Evolutionary conservation across 306 rosid species (phyloP), one percentile per base, ranked within the genome.

Genomic region (Trifolium fragiferum): DNA sequence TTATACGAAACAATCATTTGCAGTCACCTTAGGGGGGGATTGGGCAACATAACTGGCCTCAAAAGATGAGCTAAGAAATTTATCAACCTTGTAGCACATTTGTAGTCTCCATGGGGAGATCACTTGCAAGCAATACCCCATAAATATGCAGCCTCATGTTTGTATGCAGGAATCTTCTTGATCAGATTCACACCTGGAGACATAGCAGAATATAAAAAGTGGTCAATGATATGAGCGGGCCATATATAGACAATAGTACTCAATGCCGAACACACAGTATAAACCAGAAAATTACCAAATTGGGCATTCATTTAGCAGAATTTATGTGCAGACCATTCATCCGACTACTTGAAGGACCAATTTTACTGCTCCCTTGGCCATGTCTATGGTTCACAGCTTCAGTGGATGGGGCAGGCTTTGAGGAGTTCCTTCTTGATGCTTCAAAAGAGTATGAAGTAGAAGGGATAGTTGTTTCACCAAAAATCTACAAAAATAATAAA

Each of bases 291-390:
- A 73, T 73, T 84, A 93, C 94, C 96, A 60, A 57, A 64, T 30
- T 50, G 51, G 73, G 79, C 86, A 89, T 75, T 91, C 84, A 94
- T 84, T 94, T 94, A 51, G 93, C 86, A 78, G 97, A 91, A 73
- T 90, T 80, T 19, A 84, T 85, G 81, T 85, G 87, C 75, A 90
- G 97, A 79, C 88, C 81, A 47, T 96, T 91, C 84, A 89, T 90
- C 97, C 97, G 90, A 87, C 96, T 91, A 76, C 92, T 85, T 46
- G 98, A 93, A 78, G 91, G 92, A 59, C 96, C 94, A 80, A 86
- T 72, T 87, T 80, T 87, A 72, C 84, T 86, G 51, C 66, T 59
- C 40, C 87, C 88, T 71, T 83, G 90, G 68, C 87, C 91, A 50
- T 80, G 90, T 78, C 82, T 80, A 60, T 82, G 79, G 76, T 89